Evolutionary conservation across 345 rosid genomes (phyloP).

Genomic region (Noccaea caerulescens): DNA sequence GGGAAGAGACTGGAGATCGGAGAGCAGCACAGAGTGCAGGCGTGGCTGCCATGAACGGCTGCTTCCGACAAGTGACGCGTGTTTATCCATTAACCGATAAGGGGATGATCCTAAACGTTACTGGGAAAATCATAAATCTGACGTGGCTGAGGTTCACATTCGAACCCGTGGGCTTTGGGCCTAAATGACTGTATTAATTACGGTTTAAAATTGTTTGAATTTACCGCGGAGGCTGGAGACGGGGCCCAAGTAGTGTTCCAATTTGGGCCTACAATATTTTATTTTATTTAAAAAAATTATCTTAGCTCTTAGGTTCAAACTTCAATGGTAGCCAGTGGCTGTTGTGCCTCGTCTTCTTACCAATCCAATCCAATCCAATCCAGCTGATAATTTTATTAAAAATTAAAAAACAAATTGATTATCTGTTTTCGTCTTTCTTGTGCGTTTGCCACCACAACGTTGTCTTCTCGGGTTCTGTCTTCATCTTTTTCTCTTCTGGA

Average conservation of each 20-base stretch:
- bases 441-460: conserved; percentile 44
- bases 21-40: conserved; percentile 26
- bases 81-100: conserved; percentile 37
- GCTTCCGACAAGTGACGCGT: conserved; percentile 36
- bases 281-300: no score
- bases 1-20: conserved; percentile 28
- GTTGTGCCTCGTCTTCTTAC: conserved; percentile 30
- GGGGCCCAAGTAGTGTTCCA: conserved; percentile 12
- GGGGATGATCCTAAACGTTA: no score
- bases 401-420: neutral
- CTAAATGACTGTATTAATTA: neutral
- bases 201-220: neutral
- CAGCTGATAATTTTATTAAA: neutral
- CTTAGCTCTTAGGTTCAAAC: conserved; percentile 18
- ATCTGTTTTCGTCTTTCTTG: conserved; percentile 33
- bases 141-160: conserved; percentile 34
- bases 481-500: conserved; percentile 2
- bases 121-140: conserved; percentile 7
- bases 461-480: conserved; percentile 36
- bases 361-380: conserved; percentile 18
- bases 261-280: conserved; percentile 26
- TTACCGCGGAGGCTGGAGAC: neutral
- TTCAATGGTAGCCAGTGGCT: conserved; percentile 45
- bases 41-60: conserved; percentile 47
- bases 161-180: neutral